Evolutionary conservation across 805 yeast genomes (phyloP).

Genomic region (Dipodascus albidus): DNA sequence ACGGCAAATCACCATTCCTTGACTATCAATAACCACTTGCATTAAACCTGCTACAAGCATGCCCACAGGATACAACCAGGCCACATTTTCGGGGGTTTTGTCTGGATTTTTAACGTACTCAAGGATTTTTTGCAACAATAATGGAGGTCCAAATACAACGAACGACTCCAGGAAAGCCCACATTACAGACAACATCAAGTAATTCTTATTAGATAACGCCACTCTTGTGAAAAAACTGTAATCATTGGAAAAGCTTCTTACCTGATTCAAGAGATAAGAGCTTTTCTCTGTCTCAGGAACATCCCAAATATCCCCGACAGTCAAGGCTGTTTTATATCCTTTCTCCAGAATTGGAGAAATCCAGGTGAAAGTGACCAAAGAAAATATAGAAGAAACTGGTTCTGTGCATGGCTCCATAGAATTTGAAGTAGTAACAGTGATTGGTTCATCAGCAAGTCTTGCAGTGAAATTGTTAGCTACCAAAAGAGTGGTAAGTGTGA

Average conservation of each 20-base stretch:
- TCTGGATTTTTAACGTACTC: conserved; percentile 73
- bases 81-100: conserved; percentile 50
- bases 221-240: conserved; percentile 26
- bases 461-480: conserved; percentile 37
- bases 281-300: conserved; percentile 72
- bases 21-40: conserved; percentile 54
- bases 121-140: conserved; percentile 63
- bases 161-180: conserved; percentile 64
- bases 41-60: conserved; percentile 55
- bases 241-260: conserved; percentile 37
- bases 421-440: conserved; percentile 28
- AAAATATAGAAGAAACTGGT: conserved; percentile 47
- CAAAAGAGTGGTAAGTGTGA: conserved; percentile 3
- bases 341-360: conserved; percentile 54
- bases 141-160: conserved; percentile 64
- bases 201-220: neutral
- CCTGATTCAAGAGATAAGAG: conserved; percentile 42
- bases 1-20: conserved; percentile 80
- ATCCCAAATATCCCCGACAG: conserved; percentile 70
- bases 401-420: conserved; percentile 66
- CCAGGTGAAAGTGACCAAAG: conserved; percentile 66
- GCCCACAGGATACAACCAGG: conserved; percentile 75
- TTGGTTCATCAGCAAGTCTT: conserved; percentile 57
- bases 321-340: conserved; percentile 48
- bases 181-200: neutral